A percentile compares a stretch with the other conserved stretches of the same genome.
Conservation (phyloP, 495 filamentous ascomycete species). For the Penicillium tannophilum region DNA sequence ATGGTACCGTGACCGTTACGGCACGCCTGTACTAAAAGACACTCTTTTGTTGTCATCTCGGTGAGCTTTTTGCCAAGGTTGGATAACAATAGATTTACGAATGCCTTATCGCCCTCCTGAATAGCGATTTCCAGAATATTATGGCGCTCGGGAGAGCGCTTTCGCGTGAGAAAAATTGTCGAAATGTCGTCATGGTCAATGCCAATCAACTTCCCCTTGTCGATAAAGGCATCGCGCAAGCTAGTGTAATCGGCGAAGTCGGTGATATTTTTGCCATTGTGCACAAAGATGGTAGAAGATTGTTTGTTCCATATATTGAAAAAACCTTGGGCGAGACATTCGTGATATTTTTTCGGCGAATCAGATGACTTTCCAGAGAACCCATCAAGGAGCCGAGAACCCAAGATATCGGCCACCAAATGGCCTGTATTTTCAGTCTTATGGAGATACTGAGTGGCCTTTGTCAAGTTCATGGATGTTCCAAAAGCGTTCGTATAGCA, state of each 20-base stretch:
- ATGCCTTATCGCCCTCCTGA: neutral
- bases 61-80: neutral
- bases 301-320: neutral
- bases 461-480: conserved; percentile 16
- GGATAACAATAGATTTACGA: neutral
- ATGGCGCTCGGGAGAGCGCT: neutral
- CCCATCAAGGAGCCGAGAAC: conserved; percentile 15
- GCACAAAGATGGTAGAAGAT: neutral
- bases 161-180: neutral
- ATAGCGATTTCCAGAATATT: neutral
- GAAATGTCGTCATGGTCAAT: neutral
- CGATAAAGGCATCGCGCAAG: conserved; percentile 3
- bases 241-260: conserved; percentile 10
- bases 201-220: neutral
- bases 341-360: conserved; percentile 1
- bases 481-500: conserved; percentile 31
- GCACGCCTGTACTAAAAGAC: neutral
- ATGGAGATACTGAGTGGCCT: conserved; percentile 24
- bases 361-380: neutral
- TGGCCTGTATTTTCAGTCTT: conserved; percentile 18
- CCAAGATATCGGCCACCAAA: conserved; percentile 2
- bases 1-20: neutral
- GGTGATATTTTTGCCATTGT: neutral
- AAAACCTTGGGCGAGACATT: conserved; percentile 10
- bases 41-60: neutral